Percentiles rank a stretch among this genome's conserved stretches.
These are phyloP conservation scores for Capillidium heterosporum DNA, from an alignment of 371 early-diverging fungal species.

Conservation along the genomic window DNA sequence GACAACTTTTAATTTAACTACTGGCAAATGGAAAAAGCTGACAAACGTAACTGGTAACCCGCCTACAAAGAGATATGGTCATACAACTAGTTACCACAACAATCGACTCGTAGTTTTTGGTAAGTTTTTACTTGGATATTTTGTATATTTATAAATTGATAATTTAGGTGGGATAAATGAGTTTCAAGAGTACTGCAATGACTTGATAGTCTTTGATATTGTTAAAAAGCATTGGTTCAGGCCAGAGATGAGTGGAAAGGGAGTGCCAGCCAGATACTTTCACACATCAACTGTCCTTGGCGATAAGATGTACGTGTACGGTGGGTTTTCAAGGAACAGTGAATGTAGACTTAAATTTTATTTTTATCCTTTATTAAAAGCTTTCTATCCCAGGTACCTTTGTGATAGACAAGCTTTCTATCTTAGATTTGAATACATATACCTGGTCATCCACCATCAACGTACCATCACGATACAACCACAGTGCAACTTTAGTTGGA, in stretches of 20 bases:
- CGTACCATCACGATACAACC: constrained; percentile 35
- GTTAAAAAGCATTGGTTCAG: constrained; percentile 38
- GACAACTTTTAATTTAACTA: constrained; percentile 28
- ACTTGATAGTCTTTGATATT: constrained; percentile 36
- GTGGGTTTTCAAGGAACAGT: constrained; percentile 18
- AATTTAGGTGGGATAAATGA: constrained; percentile 42
- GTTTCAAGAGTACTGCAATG: constrained; percentile 31
- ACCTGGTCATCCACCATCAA: constrained; percentile 36
- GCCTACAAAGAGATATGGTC: constrained; percentile 33
- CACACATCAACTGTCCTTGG: constrained; percentile 48
- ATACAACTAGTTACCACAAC: constrained; percentile 31
- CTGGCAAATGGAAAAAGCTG: constrained; percentile 11
- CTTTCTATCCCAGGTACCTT: constrained; percentile 24
- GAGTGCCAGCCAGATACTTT: constrained; percentile 31
- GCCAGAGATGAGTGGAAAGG: constrained; percentile 26
- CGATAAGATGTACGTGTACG: constrained; percentile 41
- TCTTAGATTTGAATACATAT: constrained; percentile 37
- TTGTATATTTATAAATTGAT: neutral
- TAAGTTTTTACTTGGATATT: constrained; percentile 7
- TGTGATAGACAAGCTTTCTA: constrained; percentile 28
- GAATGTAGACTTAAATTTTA: neutral
- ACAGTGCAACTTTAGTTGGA: constrained; percentile 32
- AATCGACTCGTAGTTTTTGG: constrained; percentile 33
- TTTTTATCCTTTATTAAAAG: constrained; percentile 23
- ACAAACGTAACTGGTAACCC: constrained; percentile 17